These are phyloP conservation scores for Gypsophila paniculata DNA, from an alignment of 179 eudicot genomes.

Conservation along the genomic window DNA sequence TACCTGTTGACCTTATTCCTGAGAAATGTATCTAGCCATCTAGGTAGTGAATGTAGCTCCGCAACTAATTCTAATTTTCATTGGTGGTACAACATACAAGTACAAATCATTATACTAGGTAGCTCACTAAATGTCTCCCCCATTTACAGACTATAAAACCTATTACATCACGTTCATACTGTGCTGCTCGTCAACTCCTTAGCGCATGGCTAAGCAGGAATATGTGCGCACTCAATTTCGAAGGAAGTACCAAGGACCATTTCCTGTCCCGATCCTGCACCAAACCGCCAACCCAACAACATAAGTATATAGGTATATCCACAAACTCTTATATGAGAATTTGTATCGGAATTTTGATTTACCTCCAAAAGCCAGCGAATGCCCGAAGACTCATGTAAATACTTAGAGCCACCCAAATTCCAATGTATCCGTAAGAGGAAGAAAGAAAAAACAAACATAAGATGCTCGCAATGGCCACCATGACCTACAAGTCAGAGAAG, in stretches of 20 bases:
- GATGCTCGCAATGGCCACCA: constrained; percentile 63
- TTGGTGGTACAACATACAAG: not conserved
- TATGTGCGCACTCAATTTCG: constrained; percentile 30
- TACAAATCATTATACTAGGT: not conserved
- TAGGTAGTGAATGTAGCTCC: too few species aligned
- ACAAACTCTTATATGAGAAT: not conserved
- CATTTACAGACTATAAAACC: constrained; percentile 8
- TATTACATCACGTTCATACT: too few species aligned
- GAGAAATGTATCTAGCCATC: too few species aligned
- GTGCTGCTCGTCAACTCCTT: too few species aligned
- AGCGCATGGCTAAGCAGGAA: too few species aligned
- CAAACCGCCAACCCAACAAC: not conserved
- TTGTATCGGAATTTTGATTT: not conserved
- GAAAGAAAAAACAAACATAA: constrained; percentile 47
- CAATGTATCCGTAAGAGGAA: constrained; percentile 47
- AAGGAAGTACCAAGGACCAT: constrained; percentile 79
- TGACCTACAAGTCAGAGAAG: constrained; percentile 36
- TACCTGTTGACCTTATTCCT: too few species aligned
- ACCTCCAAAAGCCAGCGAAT: constrained; percentile 82
- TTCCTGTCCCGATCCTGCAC: constrained; percentile 70
- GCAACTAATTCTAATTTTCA: not conserved
- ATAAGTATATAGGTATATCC: too few species aligned
- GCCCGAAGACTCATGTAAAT: constrained; percentile 73
- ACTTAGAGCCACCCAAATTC: constrained; percentile 71
- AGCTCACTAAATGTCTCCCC: not conserved